Evolutionary conservation across 495 filamentous ascomycete genomes (phyloP).

Genomic region (Daldinia caldariorum): DNA sequence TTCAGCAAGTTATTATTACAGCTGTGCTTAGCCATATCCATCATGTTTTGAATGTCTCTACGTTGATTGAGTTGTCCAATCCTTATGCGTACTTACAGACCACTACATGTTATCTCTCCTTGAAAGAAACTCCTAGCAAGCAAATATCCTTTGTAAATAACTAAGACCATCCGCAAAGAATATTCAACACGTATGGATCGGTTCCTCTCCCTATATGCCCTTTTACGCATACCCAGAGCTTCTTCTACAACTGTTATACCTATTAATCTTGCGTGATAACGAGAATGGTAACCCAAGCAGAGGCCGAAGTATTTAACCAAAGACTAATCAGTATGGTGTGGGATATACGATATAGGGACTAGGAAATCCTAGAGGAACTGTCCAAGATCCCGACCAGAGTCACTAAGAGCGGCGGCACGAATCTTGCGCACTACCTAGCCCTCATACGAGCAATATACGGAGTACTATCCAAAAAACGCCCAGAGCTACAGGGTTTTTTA

Average conservation of each 20-base stretch:
- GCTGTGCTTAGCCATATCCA: too few species aligned
- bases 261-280: background rate
- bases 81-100: too few species aligned
- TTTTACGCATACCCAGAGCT: background rate
- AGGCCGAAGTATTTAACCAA: background rate
- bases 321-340: background rate
- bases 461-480: background rate
- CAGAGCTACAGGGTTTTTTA: background rate
- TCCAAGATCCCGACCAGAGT: background rate
- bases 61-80: too few species aligned
- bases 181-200: background rate
- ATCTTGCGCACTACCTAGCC: background rate
- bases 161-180: too few species aligned
- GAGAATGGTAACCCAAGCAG: background rate
- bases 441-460: background rate
- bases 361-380: conserved; percentile 5
- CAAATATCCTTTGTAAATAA: too few species aligned
- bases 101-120: too few species aligned
- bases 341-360: background rate
- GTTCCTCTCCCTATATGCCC: too few species aligned
- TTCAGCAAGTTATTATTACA: too few species aligned
- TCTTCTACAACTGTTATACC: background rate
- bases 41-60: too few species aligned
- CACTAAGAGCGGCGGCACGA: too few species aligned
- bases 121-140: too few species aligned